Evolutionary conservation across 306 rosid genomes (phyloP).

Genomic region (Lupinus albus): DNA sequence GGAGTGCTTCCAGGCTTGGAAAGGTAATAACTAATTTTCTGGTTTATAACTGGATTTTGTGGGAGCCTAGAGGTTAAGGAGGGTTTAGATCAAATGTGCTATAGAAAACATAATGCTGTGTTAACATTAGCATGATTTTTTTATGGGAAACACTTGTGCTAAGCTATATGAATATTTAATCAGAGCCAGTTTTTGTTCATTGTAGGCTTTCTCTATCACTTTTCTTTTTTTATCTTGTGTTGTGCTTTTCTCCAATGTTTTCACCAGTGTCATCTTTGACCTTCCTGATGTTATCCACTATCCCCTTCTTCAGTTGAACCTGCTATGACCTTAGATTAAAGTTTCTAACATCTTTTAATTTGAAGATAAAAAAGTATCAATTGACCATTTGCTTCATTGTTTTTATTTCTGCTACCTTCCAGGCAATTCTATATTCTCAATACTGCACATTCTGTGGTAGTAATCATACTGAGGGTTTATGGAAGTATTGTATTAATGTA

Average conservation of each 20-base stretch:
- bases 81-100: slow-evolving; percentile 12
- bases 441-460: slow-evolving; percentile 15
- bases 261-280: slow-evolving; percentile 1
- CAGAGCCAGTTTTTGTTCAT: slow-evolving; percentile 22
- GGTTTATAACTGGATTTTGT: slow-evolving; percentile 17
- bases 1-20: slow-evolving; percentile 70
- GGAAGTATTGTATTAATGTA: neutral
- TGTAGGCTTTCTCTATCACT: neutral
- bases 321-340: slow-evolving; percentile 3
- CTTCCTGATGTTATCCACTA: slow-evolving; percentile 24
- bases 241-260: neutral
- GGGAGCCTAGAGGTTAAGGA: slow-evolving; percentile 1
- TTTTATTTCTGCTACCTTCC: slow-evolving; percentile 25
- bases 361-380: neutral
- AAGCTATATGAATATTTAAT: slow-evolving; percentile 30
- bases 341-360: neutral
- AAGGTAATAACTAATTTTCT: slow-evolving; percentile 60
- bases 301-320: slow-evolving; percentile 6
- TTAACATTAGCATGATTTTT: neutral
- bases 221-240: slow-evolving; percentile 12
- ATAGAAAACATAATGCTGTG: neutral
- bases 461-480: slow-evolving; percentile 2
- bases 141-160: slow-evolving; percentile 9
- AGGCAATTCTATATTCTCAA: neutral
- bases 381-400: slow-evolving; percentile 9